Evolutionary conservation across 2,329 filamentous ascomycete genomes (phyloP), one percentile per base, ranked within the genome.

Genomic region (Cladosporium phlei): DNA sequence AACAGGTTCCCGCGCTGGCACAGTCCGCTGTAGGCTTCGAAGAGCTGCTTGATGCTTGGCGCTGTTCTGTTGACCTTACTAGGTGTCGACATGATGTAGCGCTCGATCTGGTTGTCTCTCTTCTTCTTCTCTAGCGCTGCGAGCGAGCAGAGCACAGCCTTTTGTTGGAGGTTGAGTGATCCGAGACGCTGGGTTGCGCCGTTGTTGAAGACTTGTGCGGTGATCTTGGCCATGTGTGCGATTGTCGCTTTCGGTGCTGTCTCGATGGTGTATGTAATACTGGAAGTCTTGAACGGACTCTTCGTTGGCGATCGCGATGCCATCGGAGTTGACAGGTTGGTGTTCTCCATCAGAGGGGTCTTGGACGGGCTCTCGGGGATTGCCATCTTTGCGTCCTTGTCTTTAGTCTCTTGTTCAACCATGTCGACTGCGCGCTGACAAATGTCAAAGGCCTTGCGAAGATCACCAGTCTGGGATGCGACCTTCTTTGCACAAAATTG

Each of bases 401-500:
- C 75, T 49, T 82, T 80, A 1, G 86, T 91, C 66, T 97, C 91
- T 43, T 80, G 75, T 67, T 97, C 93, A 38, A 96, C 82, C 17
- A 95, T 70, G 65, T 97, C 91, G 47, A 98, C 82, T 3, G 90
- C 88, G 45, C 88, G 82, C 37, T 88, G 85, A 65, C 91, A 89
- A 50, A 98, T 88, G 66, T 96, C 91, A 59, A 97, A 96, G 0
- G 90, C 91, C 66, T 95, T 95, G 51, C 93, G 86, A 38, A 98
- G 69, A 65, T 98, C 93, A 33, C 93, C 93, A 0, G 88, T 95
- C 64, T 97, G 91, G 45, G 86, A 88, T 3, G 93, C 86, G 12
- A 98, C 88, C 65, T 97, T 98, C 65, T 93, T 88, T 6, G 93
- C 86, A 64, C 91, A 95, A 34, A 98, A 82, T 60, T 94, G 88